Evolutionary conservation across 345 rosid species (phyloP).

Genomic region (Salix brachista): DNA sequence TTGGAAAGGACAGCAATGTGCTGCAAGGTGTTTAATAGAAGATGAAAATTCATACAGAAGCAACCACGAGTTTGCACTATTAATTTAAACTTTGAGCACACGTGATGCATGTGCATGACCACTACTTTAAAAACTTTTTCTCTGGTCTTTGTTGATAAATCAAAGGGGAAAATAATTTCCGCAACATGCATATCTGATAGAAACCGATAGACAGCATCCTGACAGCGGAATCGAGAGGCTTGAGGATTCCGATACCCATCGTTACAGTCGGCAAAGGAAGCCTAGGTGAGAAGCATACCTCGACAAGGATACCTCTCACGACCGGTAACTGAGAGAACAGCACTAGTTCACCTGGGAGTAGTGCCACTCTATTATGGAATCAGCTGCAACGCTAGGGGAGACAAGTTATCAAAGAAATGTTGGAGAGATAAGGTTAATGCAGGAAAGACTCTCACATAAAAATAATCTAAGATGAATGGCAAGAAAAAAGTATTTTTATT

Average conservation of each 20-base stretch:
- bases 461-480: conserved; percentile 24
- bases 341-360: conserved; percentile 35
- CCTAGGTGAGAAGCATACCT: conserved; percentile 56
- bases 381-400: conserved; percentile 43
- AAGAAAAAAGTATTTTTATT: conserved; percentile 8
- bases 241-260: conserved; percentile 24
- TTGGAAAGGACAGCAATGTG: neutral
- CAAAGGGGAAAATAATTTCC: neutral
- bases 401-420: conserved; percentile 29
- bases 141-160: neutral
- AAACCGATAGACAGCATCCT: conserved; percentile 8
- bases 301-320: conserved; percentile 57
- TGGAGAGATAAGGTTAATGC: conserved; percentile 28
- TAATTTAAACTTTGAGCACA: neutral
- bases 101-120: neutral
- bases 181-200: neutral
- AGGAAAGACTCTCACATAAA: conserved; percentile 22
- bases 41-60: neutral
- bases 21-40: neutral
- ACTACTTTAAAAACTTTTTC: neutral
- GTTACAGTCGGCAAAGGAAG: conserved; percentile 30
- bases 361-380: conserved; percentile 37
- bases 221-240: conserved; percentile 4
- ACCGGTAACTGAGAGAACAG: conserved; percentile 34
- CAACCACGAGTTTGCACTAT: neutral